Evolutionary conservation across 306 rosid genomes (phyloP), one percentile per base, ranked within the genome.

Genomic region (Nissolia schottii): DNA sequence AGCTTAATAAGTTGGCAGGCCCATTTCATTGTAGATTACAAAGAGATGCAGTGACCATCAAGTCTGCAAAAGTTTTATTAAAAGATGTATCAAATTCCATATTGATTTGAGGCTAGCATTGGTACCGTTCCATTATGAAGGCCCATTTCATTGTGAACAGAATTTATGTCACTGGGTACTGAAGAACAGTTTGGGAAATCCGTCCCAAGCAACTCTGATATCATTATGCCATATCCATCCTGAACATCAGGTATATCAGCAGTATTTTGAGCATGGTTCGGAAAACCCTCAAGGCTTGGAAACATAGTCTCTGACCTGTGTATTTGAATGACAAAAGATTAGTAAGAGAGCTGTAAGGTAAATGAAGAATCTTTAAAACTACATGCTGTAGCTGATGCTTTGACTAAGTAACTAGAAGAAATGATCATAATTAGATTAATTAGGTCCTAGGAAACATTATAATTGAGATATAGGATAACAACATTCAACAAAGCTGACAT

Each of bases 211-310:
- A 90, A 80, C 78, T 90, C 98, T 0, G 98, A 93, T 79, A 93
- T 85, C 96, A 90, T 88, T 57, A 93, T 87, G 53, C 98, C 96
- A 77, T 90, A 89, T 71, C 98, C 97, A 77, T 93, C 97, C 81
- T 89, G 98, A 78, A 71, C 89, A 81, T 90, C 94, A 64, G 89
- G 86, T 41, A 85, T 83, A 71, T 87, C 96, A 73, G 78, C 75
- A 56, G 89, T 61, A 83, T 75, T 89, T 74, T 77, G 92, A 50
- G 80, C 75, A 60, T 83, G 92, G 79, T 74, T 87, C 37, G 90
- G 9, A 80, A 89, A 88, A 45, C 87, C 90, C 27, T 90, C 98
- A 60, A 90, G 89, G 72, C 85, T 80, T 10, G 80, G 51, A 81
- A 79, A 89, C 80, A 89, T 72, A 34, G 94, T 51, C 55, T 89